phyloP scores from a whole-genome alignment of 352 stramenopile genomes.

The Phytophthora sansomeana region DNA sequence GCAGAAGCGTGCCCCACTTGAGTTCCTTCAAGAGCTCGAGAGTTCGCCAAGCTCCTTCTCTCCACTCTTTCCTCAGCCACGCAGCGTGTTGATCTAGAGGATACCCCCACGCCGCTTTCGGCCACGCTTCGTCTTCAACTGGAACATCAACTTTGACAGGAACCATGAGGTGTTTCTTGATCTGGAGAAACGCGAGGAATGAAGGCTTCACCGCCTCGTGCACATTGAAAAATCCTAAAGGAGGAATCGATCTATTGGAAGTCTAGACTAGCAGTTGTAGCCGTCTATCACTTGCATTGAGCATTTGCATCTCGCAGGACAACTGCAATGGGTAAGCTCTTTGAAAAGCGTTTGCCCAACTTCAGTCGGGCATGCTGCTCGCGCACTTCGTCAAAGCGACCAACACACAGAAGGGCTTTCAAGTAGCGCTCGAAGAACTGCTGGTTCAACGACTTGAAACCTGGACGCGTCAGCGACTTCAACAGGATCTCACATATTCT shows the following conservation, averaged over 20 bases:
- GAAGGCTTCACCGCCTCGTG: not conserved
- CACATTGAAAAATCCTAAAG: slow-evolving; percentile 19
- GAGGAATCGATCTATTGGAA: too few relatives aligned
- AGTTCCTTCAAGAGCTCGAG: too few relatives aligned
- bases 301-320: slow-evolving; percentile 4
- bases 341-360: slow-evolving; percentile 27
- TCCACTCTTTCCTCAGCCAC: slow-evolving; percentile 6
- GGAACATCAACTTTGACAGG: slow-evolving; percentile 1
- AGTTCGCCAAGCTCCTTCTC: not conserved
- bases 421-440: slow-evolving; percentile 19
- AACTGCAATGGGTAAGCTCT: slow-evolving; percentile 13
- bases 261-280: too few relatives aligned
- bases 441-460: slow-evolving; percentile 14
- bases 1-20: too few relatives aligned
- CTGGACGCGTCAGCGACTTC: not conserved
- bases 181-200: slow-evolving; percentile 3
- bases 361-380: slow-evolving; percentile 7
- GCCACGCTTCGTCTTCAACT: not conserved
- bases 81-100: not conserved
- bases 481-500: slow-evolving; percentile 10
- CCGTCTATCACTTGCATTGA: not conserved
- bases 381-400: slow-evolving; percentile 17
- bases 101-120: slow-evolving; percentile 11
- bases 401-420: slow-evolving; percentile 18
- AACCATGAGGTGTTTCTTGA: slow-evolving; percentile 4